Evolutionary conservation across 2,329 filamentous ascomycete genomes (phyloP).

Genomic region (Aspergillus latus): DNA sequence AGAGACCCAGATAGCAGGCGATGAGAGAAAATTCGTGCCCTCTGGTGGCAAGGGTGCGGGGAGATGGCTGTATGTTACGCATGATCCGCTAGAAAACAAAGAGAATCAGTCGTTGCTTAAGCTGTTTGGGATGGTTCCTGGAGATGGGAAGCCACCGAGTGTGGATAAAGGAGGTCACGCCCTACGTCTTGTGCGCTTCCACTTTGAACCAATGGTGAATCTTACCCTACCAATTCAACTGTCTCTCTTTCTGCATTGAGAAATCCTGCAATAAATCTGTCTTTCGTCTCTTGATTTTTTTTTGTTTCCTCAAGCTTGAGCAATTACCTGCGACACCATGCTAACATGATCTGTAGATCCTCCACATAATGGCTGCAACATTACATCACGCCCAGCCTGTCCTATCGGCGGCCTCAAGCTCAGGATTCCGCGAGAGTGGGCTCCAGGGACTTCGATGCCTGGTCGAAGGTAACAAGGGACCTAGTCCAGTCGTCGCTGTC

Average conservation of each 20-base stretch:
- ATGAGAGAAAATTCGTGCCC: slow-evolving; percentile 51
- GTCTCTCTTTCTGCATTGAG: too few relatives aligned
- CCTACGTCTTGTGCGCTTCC: slow-evolving; percentile 68
- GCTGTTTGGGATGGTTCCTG: slow-evolving; percentile 47
- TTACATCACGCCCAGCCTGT: slow-evolving; percentile 71
- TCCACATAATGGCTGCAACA: slow-evolving; percentile 81
- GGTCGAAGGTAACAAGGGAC: slow-evolving; percentile 39
- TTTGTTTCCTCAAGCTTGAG: too few relatives aligned
- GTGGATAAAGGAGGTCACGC: slow-evolving; percentile 40
- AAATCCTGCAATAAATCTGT: too few relatives aligned
- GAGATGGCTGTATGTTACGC: slow-evolving; percentile 83
- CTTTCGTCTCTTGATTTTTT: too few relatives aligned
- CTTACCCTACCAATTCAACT: slow-evolving; percentile 38
- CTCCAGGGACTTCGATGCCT: slow-evolving; percentile 62
- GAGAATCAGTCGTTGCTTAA: slow-evolving; percentile 35
- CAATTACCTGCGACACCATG: background rate
- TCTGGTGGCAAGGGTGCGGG: slow-evolving; percentile 84
- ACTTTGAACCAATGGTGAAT: slow-evolving; percentile 94
- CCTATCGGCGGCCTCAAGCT: slow-evolving; percentile 71
- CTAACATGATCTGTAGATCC: slow-evolving; percentile 59
- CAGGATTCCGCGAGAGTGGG: slow-evolving; percentile 88
- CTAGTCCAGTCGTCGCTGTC: slow-evolving; percentile 77
- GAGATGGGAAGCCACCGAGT: slow-evolving; percentile 31
- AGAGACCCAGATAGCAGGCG: slow-evolving; percentile 18
- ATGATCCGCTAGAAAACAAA: slow-evolving; percentile 61